Evolutionary conservation across 805 yeast genomes (phyloP).

Genomic region (Zygoascus bituminiphila): DNA sequence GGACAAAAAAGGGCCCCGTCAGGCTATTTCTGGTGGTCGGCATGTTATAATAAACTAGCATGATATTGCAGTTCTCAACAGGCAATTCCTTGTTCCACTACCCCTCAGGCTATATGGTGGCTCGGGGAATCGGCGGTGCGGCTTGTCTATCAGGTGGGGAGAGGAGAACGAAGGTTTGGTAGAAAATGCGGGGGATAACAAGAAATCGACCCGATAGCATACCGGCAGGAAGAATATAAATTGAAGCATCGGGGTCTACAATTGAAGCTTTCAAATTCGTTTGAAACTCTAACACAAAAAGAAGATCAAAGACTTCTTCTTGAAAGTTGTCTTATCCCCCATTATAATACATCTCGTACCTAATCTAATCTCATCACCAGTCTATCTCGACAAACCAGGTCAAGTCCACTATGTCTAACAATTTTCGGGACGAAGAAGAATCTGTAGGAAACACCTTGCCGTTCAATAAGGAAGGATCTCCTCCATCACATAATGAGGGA

Average conservation of each 20-base stretch:
- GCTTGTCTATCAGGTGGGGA: background rate
- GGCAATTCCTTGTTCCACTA: background rate
- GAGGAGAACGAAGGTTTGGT: background rate
- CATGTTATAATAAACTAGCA: too few species aligned
- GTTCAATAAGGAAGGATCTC: background rate
- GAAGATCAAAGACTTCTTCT: too few species aligned
- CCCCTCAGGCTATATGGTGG: background rate
- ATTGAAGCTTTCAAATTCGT: too few species aligned
- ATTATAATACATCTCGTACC: background rate
- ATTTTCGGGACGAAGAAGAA: slow-evolving; percentile 3
- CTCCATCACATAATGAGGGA: background rate
- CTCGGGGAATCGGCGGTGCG: background rate
- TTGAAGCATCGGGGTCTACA: too few species aligned
- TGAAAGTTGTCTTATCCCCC: too few species aligned
- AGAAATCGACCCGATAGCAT: background rate
- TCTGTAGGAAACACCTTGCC: background rate
- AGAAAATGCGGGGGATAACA: background rate
- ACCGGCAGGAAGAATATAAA: background rate
- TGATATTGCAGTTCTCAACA: background rate
- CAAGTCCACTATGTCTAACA: background rate
- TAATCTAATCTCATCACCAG: too few species aligned
- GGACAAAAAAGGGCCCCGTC: too few species aligned
- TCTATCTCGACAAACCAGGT: too few species aligned
- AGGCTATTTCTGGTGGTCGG: too few species aligned
- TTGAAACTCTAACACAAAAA: too few species aligned